phyloP scores from a whole-genome alignment of 495 filamentous ascomycete genomes.

The Neurospora discreta region DNA sequence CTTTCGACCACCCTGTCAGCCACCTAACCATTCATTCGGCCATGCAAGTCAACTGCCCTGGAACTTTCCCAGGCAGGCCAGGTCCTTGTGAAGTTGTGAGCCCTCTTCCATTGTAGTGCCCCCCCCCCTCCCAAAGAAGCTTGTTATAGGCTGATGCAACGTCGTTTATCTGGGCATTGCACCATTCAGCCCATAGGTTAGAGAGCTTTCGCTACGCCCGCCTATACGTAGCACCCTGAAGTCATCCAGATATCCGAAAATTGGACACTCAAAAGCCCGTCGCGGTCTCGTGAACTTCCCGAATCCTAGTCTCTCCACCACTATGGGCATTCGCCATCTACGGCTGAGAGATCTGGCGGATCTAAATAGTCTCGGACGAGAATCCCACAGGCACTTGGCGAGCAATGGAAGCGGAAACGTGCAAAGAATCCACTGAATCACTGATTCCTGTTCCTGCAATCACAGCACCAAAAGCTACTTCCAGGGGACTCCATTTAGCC shows the following conservation, averaged over 20 bases:
- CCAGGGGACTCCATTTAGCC: not conserved
- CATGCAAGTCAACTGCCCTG: not conserved
- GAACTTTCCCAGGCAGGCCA: not conserved
- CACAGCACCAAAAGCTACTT: not conserved
- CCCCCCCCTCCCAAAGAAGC: not conserved
- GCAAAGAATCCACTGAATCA: not conserved
- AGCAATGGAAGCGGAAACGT: not conserved
- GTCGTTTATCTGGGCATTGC: not conserved
- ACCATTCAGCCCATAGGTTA: not conserved
- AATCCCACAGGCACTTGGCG: not conserved
- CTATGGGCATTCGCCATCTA: not conserved
- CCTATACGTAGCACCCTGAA: not conserved
- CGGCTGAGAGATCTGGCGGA: not conserved
- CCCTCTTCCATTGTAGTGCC: not conserved
- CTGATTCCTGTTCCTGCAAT: not conserved
- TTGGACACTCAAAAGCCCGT: not conserved
- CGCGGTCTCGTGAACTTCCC: not conserved
- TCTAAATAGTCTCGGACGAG: not conserved
- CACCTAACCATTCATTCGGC: not conserved
- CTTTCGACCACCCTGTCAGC: not conserved
- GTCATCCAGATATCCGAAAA: not conserved
- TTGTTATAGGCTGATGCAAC: not conserved
- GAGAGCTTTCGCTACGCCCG: not conserved
- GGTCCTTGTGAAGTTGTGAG: not conserved
- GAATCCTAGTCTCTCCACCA: not conserved